Base-by-base conservation (phyloP, 331 rosid genomes). In the Telfairia occidentalis region DNA sequence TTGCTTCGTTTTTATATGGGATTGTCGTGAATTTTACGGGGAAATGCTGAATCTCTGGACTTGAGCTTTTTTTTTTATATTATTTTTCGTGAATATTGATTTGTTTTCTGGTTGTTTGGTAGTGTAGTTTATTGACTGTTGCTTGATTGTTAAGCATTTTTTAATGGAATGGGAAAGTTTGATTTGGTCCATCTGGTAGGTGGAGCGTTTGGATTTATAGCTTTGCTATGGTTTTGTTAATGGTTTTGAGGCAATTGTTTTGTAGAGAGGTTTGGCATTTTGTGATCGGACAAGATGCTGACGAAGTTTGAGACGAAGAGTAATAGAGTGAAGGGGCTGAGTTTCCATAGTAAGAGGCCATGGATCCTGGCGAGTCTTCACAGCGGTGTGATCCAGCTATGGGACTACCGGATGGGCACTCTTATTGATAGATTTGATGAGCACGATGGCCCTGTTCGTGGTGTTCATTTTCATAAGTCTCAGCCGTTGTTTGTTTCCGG, bases 391-490 rank as follows among this genome's bases (percentile, higher is more conserved):
- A 85, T 92, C 82, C 98, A 92, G 91, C 84, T 92, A 34, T 92
- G 98, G 98, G 98, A 92, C 76, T 92, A 92, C 64, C 94, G 98
- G 45, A 92, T 92, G 98, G 98, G 98, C 18, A 90, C 98, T 40
- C 90, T 92, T 64, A 90, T 92, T 77, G 98, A 92, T 82, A 86
- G 89, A 57, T 92, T 92, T 77, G 98, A 92, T 63, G 98, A 90
- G 80, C 98, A 92, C 30, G 98, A 92, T 23, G 96, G 98, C 15
- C 98, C 98, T 16, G 98, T 92, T 64, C 91, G 98, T 16, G 98
- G 98, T n/a, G 98, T 92, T 45, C 96, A 92, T 81, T 92, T 92
- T 52, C 98, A 92, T 83, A 83, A 82, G 57, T 88, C 96, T 67
- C 98, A 92, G 82, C 98, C 98, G 0, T 89, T 92, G 9, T 89